Evolutionary conservation across 164 flowering plant genomes (phyloP), one percentile per base, ranked within the genome.

Genomic region (Annona squamosa): DNA sequence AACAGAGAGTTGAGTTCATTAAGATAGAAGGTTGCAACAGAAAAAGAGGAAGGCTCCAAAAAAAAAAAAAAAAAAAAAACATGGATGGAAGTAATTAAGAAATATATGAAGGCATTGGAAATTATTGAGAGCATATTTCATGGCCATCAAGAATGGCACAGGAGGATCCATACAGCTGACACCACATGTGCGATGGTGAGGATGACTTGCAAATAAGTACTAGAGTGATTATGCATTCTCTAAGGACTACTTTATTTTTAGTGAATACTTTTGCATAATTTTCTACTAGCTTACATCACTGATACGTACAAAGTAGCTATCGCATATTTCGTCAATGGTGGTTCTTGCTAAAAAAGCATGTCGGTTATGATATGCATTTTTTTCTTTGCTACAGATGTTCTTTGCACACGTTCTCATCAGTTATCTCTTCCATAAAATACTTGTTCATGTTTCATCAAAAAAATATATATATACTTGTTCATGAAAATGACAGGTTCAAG

Each of bases 401-500:
- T 37, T 37, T 57, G 57, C 62, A 62, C 3, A 13, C 47, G 48
- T 43, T 43, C 13, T 68, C 56, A 46, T 68, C 46, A 42, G 10
- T 5, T 67, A 4, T 68, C 19, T n/a, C 37, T 46, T 43, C 43
- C 57, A 6, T n/a, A 12, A 42, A 61, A 41, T 72, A 26, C 12
- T 26, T 1, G 37, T 26, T 26, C 37, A 26, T 26, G 37, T 68
- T 3, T 68, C 9, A 17, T 19, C 68, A 18, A 65, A 37, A 19
- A 3, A 69, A 26, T 65, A 65, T 26, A 26, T 26, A 26, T 26
- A 26, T 26, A 26, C 37, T 71, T 44, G 6, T 16, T 73, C 48
- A 19, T 80, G 57, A 57, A 19, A 67, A 74, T 79, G 72, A 73
- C 91, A 95, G 98, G 75, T 82, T 81, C 80, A 74, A 81, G 74